Evolutionary conservation across 169 alveolate species (phyloP).

Genomic region (Plasmodium gonderi): DNA sequence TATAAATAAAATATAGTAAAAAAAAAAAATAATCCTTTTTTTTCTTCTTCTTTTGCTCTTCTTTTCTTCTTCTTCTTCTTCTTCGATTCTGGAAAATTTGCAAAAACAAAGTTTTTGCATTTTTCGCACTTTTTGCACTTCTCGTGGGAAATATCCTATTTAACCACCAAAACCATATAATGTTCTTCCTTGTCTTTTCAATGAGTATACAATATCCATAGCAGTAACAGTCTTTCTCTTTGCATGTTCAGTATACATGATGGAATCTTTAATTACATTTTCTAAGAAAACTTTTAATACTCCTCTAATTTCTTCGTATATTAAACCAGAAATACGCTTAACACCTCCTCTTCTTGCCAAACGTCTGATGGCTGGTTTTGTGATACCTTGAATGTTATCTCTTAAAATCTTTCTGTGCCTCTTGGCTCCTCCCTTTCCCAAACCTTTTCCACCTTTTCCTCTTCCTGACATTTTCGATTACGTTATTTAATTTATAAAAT

Average conservation of each 20-base stretch:
- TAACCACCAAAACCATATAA: conserved; percentile 99
- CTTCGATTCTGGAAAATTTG: neutral
- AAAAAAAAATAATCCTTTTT: neutral
- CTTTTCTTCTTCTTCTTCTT: neutral
- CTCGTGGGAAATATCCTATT: conserved; percentile 48
- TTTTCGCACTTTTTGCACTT: neutral
- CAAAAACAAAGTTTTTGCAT: neutral
- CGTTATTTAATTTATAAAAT: conserved; percentile 52
- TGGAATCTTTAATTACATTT: conserved; percentile 98
- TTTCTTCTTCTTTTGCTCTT: neutral
- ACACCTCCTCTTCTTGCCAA: conserved; percentile 99
- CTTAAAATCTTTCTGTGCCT: conserved; percentile 97
- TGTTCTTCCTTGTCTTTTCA: conserved; percentile 99
- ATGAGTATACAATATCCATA: conserved; percentile 98
- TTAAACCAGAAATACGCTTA: conserved; percentile 98
- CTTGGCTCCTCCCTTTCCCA: conserved; percentile 99
- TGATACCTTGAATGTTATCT: conserved; percentile 99
- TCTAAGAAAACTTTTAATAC: conserved; percentile 98
- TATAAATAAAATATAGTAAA: neutral
- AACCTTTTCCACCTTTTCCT: conserved; percentile 99
- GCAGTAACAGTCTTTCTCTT: conserved; percentile 99
- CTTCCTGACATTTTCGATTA: conserved; percentile 93
- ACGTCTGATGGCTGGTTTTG: conserved; percentile 99
- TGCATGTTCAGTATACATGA: conserved; percentile 99
- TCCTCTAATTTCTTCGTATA: conserved; percentile 99